phyloP scores from a whole-genome alignment of 768 basidiomycete species.

The Phlebiopsis flavidoalba region DNA sequence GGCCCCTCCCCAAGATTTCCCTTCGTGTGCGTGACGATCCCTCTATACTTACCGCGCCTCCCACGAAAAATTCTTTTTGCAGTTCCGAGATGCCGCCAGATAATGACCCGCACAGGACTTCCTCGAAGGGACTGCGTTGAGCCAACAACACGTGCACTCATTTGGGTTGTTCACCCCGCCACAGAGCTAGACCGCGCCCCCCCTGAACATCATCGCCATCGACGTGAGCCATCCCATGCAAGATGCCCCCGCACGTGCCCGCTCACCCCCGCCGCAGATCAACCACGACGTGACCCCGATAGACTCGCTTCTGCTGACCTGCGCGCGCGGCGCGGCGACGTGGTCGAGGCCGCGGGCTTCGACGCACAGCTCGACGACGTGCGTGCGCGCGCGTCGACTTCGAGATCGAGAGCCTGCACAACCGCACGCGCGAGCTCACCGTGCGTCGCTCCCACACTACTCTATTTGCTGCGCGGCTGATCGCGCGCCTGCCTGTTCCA shows the following conservation, averaged over 20 bases:
- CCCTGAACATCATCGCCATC: conserved; percentile 69
- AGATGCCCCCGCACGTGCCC: conserved; percentile 5
- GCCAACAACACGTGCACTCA: conserved; percentile 1
- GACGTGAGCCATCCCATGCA: conserved; percentile 49
- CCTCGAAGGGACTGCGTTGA: conserved; percentile 57
- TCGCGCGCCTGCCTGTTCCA: conserved; percentile 13
- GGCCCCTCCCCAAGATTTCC: conserved; percentile 58
- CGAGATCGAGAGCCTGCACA: conserved; percentile 87
- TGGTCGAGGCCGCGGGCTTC: conserved; percentile 72
- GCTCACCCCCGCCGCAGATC: conserved; percentile 36
- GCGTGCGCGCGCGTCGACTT: conserved; percentile 69
- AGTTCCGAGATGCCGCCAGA: conserved; percentile 69
- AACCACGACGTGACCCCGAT: conserved; percentile 76
- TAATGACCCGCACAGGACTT: conserved; percentile 86
- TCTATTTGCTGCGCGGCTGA: background rate
- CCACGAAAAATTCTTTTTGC: conserved; percentile 14
- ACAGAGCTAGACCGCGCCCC: conserved; percentile 65
- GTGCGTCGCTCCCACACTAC: conserved; percentile 32
- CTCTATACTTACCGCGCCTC: background rate
- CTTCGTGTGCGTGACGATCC: conserved; percentile 38
- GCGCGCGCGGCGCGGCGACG: conserved; percentile 70
- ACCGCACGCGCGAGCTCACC: conserved; percentile 70
- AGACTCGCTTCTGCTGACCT: conserved; percentile 70
- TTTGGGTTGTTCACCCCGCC: background rate
- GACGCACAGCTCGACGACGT: conserved; percentile 73